Percentiles rank a stretch among this genome's conserved stretches.
Conservation (phyloP, 495 filamentous ascomycete species). For the Daldinia concentrica region DNA sequence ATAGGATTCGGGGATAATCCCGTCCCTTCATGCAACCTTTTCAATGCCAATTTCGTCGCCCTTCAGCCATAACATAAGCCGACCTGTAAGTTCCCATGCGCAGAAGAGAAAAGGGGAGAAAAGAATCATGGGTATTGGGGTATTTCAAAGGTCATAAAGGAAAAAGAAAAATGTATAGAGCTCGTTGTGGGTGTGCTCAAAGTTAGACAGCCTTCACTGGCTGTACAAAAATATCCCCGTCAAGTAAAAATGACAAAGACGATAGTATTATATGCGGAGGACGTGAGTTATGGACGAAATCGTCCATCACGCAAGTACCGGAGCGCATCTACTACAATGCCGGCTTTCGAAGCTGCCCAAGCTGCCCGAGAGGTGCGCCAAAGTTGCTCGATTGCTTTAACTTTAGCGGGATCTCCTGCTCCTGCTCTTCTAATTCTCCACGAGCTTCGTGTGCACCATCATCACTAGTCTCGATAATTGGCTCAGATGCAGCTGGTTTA, state of each 20-base stretch:
- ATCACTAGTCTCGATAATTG: slow-evolving; percentile 2
- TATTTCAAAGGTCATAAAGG: slow-evolving; percentile 31
- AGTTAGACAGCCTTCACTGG: slow-evolving; percentile 6
- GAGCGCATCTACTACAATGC: slow-evolving; percentile 5
- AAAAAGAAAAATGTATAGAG: slow-evolving; percentile 17
- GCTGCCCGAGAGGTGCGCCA: slow-evolving; percentile 51
- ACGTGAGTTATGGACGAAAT: slow-evolving; percentile 1
- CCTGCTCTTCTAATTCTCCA: slow-evolving; percentile 45
- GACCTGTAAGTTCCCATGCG: slow-evolving; percentile 19
- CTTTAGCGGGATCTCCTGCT: slow-evolving; percentile 64
- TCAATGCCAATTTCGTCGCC: slow-evolving; percentile 34
- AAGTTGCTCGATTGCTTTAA: slow-evolving; percentile 70
- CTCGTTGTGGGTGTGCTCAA: neutral
- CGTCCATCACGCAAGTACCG: neutral
- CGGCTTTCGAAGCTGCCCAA: slow-evolving; percentile 35
- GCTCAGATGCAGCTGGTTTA: slow-evolving; percentile 3
- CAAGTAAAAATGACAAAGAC: slow-evolving; percentile 5
- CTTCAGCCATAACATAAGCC: slow-evolving; percentile 22
- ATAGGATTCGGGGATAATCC: slow-evolving; percentile 21
- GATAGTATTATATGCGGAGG: slow-evolving; percentile 6
- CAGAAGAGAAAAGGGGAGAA: slow-evolving; percentile 12
- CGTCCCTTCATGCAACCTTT: slow-evolving; percentile 32
- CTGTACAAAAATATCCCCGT: neutral
- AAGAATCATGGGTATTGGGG: slow-evolving; percentile 35
- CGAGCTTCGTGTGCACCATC: slow-evolving; percentile 27